Evolutionary conservation across 768 basidiomycete genomes (phyloP), one percentile per base, ranked within the genome.

Genomic region (Tricholoma terreum): DNA sequence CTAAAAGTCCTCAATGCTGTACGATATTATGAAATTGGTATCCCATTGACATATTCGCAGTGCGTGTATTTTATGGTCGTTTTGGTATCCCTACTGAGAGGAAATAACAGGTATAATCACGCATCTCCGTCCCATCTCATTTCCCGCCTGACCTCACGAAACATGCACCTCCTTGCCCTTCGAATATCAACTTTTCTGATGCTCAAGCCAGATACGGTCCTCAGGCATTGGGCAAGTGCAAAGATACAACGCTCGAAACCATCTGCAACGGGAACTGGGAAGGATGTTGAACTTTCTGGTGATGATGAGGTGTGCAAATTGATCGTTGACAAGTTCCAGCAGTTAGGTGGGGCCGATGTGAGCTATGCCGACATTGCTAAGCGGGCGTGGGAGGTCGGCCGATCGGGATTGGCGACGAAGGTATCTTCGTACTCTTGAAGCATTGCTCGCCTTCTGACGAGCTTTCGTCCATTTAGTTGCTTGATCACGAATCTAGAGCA

Each of bases 321-420:
- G 56, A 96, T 99, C 57, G 94, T 98, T 4, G 85, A 87, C 64
- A 98, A 98, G 69, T 94, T 98, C 52, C 82, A 90, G 68, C 84
- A 83, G 56, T 78, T 95, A 36, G 92, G 92, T 15, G 84, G 86
- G 15, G 80, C 78, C 1, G 84, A 84, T 7, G 92, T 97, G 15
- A 93, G 90, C 66, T 98, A 94, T 69, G 94, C 95, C 8, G 96
- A 97, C 58, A 94, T 98, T 61, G 94, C 97, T 3, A 86, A 86
- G 70, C 85, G 87, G 46, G 95, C 96, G 30, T 98, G 95, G 94
- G 65, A 65, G 43, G 63, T 55, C 3, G 64, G 64, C 15, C 61
- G 64, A 6, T 58, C 64, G 1, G 56, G 61, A 36, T 58, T 65
- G 50, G 94, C 94, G 0, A 93, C 92, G 1, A 90, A 90, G 83